Evolutionary conservation across 306 rosid genomes (phyloP), one percentile per base, ranked within the genome.

Genomic region (Ormosia emarginata): DNA sequence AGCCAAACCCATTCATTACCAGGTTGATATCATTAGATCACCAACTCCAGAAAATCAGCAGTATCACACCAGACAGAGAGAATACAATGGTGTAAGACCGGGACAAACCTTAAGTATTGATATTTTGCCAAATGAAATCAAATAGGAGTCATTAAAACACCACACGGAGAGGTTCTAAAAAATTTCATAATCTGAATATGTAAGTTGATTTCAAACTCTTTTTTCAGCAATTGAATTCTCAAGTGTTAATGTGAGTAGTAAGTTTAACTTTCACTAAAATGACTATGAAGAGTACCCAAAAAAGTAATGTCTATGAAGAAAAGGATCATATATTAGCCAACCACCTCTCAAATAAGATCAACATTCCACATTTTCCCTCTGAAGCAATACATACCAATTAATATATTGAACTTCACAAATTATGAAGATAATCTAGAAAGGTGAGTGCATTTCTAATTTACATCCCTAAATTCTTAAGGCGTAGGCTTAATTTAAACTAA

Each of bases 1-100:
- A 68, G 73, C 53, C 53, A 63, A 58, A 52, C 64, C 58, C 85
- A 72, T 75, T 32, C 34, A 50, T 59, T 67, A 24, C 7, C 18
- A 62, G 55, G 64, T 36, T 10, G 39, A 36, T 73, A 10, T 8
- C 59, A 6, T 43, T 34, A 47, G 65, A 68, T 69, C 67, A 53
- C 75, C 81, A 89, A 79, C 89, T 82, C 83, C 88, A 83, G 79
- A 85, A 86, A 69, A 88, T 84, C 85, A 91, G 82, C 41, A 89
- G 81, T 37, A 88, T 70, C 83, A 80, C 39, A 39, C 86, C 75
- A 57, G 86, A 86, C 12, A 91, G 61, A 47, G 82, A 84, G 61
- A 86, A 73, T 50, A 90, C 81, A 39, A 86, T 67, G 83, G 53
- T 46, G 44, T 74, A 92, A 30, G 86, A 88, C 75, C 82, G 58